These are phyloP conservation scores for Pugionium cornutum DNA, from an alignment of 345 rosid species.

Conservation along the genomic window DNA sequence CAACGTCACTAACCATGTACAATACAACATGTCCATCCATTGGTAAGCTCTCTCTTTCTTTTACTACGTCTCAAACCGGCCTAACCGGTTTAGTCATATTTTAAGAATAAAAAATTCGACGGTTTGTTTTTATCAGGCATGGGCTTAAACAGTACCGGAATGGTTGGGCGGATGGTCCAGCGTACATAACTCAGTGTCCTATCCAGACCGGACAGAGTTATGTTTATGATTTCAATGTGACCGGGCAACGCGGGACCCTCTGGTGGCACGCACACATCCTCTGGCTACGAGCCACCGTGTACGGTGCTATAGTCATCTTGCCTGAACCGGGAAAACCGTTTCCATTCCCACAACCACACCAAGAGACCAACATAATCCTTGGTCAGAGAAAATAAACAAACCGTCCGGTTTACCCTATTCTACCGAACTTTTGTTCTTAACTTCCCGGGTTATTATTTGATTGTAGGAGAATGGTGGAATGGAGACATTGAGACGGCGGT, in stretches of 20 bases:
- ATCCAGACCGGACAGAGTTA: no score
- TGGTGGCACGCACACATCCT: no score
- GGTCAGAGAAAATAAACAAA: constrained; percentile 22
- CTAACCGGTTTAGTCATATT: neutral
- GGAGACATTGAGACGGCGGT: constrained; percentile 46
- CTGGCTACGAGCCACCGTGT: no score
- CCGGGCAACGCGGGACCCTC: no score
- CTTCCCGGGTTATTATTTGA: neutral
- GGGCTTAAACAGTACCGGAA: constrained; percentile 60
- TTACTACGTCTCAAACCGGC: neutral
- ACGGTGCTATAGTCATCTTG: no score
- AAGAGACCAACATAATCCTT: constrained; percentile 39
- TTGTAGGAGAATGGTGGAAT: constrained; percentile 56
- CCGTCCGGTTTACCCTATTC: neutral
- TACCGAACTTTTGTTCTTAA: neutral
- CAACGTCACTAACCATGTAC: constrained; percentile 46
- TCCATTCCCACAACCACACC: constrained; percentile 44
- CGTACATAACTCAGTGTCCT: no score
- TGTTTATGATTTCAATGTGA: no score
- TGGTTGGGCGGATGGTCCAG: constrained; percentile 18
- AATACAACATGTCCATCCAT: constrained; percentile 49
- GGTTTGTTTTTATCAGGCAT: constrained; percentile 46
- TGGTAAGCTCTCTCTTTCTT: constrained; percentile 33
- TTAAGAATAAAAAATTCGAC: neutral
- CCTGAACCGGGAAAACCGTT: constrained; percentile 32